Conservation (phyloP, 768 basidiomycete species). For the Pisolithus albus region DNA sequence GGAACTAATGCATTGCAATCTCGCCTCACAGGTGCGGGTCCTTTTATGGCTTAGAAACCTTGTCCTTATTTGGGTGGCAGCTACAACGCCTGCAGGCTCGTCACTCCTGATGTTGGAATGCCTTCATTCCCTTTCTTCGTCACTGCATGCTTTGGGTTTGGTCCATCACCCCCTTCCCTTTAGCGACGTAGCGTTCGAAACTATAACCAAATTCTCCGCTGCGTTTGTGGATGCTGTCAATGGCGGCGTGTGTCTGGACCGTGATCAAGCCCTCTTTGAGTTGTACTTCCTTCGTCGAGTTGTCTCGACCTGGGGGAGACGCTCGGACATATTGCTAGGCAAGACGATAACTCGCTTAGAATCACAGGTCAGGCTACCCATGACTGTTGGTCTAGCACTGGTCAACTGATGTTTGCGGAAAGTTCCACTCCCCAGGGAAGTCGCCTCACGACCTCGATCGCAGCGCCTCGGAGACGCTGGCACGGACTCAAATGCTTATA, state of each 20-base stretch:
- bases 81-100: conserved; percentile 29
- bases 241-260: conserved; percentile 23
- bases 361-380: conserved; percentile 21
- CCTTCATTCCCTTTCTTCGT: conserved; percentile 46
- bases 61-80: conserved; percentile 14
- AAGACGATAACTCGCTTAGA: conserved; percentile 19
- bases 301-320: conserved; percentile 24
- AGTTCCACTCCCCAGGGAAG: conserved; percentile 11
- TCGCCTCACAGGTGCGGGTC: conserved; percentile 7
- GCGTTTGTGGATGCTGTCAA: conserved; percentile 28
- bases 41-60: conserved; percentile 1
- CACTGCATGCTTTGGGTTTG: conserved; percentile 51
- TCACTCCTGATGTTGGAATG: conserved; percentile 51
- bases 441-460: conserved; percentile 19
- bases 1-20: conserved; percentile 3
- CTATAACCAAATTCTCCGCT: conserved; percentile 32
- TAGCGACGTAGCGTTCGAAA: conserved; percentile 30
- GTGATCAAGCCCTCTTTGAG: conserved; percentile 36
- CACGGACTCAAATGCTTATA: conserved; percentile 56
- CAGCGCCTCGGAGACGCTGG: conserved; percentile 38
- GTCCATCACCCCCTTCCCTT: conserved; percentile 32
- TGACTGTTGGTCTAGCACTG: neutral
- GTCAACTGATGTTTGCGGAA: conserved; percentile 1
- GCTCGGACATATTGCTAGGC: conserved; percentile 18
- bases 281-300: conserved; percentile 43